Conservation (phyloP, 106 monocot genomes). For the Vanilla planifolia region DNA sequence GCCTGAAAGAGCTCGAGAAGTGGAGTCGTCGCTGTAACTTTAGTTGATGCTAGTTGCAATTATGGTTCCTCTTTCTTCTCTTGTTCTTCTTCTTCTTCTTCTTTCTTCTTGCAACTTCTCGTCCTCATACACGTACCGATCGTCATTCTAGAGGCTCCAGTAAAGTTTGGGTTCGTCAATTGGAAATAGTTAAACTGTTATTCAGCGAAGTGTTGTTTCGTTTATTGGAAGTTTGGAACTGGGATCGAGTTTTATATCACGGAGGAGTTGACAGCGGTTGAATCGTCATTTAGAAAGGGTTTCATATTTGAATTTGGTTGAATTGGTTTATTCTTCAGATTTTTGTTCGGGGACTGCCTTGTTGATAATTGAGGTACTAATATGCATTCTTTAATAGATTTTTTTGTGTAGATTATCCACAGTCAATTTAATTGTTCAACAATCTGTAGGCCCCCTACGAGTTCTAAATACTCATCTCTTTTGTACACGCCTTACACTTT, state of each 20-base stretch:
- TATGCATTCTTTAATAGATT: background rate
- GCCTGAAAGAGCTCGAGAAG: slow-evolving; percentile 45
- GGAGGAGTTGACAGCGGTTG: background rate
- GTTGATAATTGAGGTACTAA: background rate
- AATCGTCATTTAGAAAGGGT: background rate
- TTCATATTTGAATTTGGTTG: background rate
- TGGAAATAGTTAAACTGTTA: background rate
- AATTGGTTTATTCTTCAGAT: background rate
- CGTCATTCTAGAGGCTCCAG: background rate
- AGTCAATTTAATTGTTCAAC: background rate
- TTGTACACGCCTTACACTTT: background rate
- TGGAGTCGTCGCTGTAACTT: slow-evolving; percentile 40
- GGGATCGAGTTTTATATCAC: too few species aligned
- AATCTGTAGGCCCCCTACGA: background rate
- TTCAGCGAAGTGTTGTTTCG: too few species aligned
- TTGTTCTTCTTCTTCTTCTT: background rate
- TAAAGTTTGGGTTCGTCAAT: background rate
- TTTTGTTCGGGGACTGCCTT: background rate
- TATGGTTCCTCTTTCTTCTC: background rate
- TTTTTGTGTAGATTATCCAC: background rate
- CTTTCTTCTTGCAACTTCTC: background rate
- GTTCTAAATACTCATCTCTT: background rate
- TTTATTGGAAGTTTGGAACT: background rate
- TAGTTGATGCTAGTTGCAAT: slow-evolving; percentile 10
- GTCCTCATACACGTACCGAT: background rate